Percentiles rank a stretch among this genome's conserved stretches.
Conservation (phyloP, 192 early-diverging fungal genomes). For the Podochytrium sp. region DNA sequence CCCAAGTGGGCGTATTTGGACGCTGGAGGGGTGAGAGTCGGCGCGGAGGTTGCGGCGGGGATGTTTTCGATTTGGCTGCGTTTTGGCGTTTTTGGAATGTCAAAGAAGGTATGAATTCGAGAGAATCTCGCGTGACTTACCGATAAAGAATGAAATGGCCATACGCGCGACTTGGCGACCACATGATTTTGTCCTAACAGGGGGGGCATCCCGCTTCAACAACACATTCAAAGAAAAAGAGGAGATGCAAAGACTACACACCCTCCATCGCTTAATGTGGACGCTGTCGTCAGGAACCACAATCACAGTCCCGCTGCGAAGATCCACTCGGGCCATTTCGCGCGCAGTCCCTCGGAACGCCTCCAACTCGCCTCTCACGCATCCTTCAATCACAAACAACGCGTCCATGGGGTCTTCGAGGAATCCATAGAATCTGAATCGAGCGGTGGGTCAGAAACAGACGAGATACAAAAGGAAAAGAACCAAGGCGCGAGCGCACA, state of each 20-base stretch:
- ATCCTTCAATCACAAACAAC: slow-evolving; percentile 12
- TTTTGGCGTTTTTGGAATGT: no score
- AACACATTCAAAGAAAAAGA: neutral
- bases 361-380: neutral
- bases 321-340: neutral
- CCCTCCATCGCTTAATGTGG: slow-evolving; percentile 17
- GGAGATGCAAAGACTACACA: neutral
- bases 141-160: slow-evolving; percentile 14
- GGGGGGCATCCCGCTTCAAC: no score
- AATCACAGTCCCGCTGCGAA: slow-evolving; percentile 21
- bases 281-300: neutral
- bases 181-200: slow-evolving; percentile 1
- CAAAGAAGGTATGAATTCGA: neutral
- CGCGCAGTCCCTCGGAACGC: neutral
- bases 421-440: slow-evolving; percentile 17
- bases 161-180: slow-evolving; percentile 9
- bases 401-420: slow-evolving; percentile 14
- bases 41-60: neutral
- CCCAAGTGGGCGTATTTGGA: neutral
- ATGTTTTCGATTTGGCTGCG: neutral
- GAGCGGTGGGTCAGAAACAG: neutral
- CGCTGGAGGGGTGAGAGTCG: neutral
- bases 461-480: neutral
- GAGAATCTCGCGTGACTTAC: neutral
- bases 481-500: neutral